Conservation (phyloP, 148 eudicot genomes). For the Cornus florida region DNA sequence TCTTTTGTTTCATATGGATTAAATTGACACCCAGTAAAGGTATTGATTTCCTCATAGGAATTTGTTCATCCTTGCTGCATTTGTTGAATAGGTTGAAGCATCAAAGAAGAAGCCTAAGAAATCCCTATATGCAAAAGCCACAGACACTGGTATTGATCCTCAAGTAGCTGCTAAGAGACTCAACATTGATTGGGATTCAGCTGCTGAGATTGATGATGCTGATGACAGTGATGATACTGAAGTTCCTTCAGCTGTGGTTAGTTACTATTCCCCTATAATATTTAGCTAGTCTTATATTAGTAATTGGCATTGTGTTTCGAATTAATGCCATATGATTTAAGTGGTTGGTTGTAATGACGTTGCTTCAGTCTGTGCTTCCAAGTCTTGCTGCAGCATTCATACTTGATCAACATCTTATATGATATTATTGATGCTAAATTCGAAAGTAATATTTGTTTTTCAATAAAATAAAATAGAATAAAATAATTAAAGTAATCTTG, state of each 20-base stretch:
- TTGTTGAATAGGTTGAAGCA: constrained; percentile 53
- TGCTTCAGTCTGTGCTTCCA: neutral
- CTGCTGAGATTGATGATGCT: constrained; percentile 77
- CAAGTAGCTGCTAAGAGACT: constrained; percentile 84
- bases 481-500: no score
- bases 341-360: neutral
- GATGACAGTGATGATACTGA: constrained; percentile 49
- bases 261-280: constrained; percentile 21
- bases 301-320: neutral
- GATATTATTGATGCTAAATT: neutral
- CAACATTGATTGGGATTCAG: constrained; percentile 90
- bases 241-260: constrained; percentile 71
- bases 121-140: constrained; percentile 84
- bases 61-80: constrained; percentile 1
- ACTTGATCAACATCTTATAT: neutral
- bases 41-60: constrained; percentile 4
- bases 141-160: constrained; percentile 89
- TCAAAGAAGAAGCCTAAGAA: constrained; percentile 50
- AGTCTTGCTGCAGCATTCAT: neutral
- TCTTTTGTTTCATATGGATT: neutral
- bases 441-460: neutral
- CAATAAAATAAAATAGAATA: no score
- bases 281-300: neutral
- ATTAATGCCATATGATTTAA: neutral
- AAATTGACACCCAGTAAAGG: constrained; percentile 1